Evolutionary conservation across 2,329 filamentous ascomycete species (phyloP).

Genomic region (Aspergillus pseudoterreus): DNA sequence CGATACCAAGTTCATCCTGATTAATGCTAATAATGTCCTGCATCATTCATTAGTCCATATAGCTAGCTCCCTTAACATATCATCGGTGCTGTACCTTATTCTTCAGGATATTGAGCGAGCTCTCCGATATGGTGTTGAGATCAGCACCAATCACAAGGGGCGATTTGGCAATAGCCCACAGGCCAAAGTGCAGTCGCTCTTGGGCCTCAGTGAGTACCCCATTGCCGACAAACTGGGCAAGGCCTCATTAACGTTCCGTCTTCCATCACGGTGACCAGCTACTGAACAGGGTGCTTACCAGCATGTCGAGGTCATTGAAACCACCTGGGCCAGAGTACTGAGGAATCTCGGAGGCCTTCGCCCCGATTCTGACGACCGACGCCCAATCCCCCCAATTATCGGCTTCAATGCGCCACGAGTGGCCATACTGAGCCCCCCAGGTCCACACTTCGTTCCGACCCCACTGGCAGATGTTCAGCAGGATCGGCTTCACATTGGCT

Average conservation of each 20-base stretch:
- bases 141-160: neutral
- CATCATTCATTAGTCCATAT: neutral
- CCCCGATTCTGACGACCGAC: neutral
- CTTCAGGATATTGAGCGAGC: neutral
- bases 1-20: neutral
- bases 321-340: neutral
- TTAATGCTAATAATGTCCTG: neutral
- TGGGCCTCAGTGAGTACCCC: neutral
- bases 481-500: neutral
- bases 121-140: neutral
- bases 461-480: neutral
- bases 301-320: neutral
- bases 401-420: neutral
- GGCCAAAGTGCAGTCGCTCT: neutral
- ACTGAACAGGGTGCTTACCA: neutral
- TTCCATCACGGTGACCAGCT: too few species aligned
- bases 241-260: neutral
- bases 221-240: neutral
- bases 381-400: neutral
- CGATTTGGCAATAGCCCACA: neutral
- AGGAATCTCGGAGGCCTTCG: neutral
- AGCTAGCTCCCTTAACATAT: neutral
- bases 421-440: neutral
- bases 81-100: neutral
- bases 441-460: neutral